Evolutionary conservation across 140 eudicot genomes (phyloP), one percentile per base, ranked within the genome.

Genomic region (Anethum foeniculum): DNA sequence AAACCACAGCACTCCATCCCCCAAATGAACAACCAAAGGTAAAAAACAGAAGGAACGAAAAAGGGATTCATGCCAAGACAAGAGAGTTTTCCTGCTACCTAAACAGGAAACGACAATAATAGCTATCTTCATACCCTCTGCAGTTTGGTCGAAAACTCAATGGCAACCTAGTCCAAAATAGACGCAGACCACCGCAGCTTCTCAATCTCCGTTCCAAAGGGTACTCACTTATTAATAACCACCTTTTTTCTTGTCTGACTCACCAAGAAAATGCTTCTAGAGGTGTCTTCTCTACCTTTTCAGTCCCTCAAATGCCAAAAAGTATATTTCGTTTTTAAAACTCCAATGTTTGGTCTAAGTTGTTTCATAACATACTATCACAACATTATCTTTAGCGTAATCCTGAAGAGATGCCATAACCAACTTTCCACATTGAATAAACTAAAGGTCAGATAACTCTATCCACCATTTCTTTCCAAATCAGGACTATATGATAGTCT

Each of bases 121-220:
- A 82, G 69, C 10, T 23, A 58, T 58, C 67, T 58, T 91, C 93
- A 91, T 80, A 92, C 94, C 90, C 79, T 76, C 30, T 76, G 79
- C 11, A 76, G 65, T 52, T 76, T 76, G 3, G 15, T 1, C 13
- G 67, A 5, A 34, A 76, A 48, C 6, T 23, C 67, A 76, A 48
- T 76, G 64, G 79, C 46, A 46, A 76, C 67, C 79, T 38, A 49
- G 30, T 76, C 79, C 18, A 65, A 58, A 46, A 47, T 39, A 28
- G 58, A 44, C 0, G 21, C 44, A 46, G 65, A 51, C 79, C 46
- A 76, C 44, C 11, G 28, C 25, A 46, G 44, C 79, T 76, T 65
- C 64, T 76, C 79, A 16, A 46, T 48, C 19, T 76, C 64, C 4
- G 16, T 27, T 27, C 25, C 14, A 1, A 18, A 94, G 93, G 10